phyloP scores from a whole-genome alignment of 805 yeast genomes.

The Candida anglica region DNA sequence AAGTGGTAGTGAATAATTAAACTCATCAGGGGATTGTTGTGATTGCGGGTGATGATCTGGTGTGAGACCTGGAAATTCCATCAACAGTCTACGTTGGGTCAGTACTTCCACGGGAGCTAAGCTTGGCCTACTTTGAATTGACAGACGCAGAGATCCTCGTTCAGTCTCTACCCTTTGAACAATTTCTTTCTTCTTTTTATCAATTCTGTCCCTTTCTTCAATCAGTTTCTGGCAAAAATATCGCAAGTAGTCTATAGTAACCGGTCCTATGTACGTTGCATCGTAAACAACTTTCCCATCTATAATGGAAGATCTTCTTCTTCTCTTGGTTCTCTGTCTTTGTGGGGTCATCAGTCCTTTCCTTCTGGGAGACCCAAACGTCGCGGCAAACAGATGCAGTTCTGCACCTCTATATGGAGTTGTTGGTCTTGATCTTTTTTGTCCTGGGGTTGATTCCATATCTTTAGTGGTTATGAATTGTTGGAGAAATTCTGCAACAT shows the following conservation, averaged over 20 bases:
- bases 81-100: neutral
- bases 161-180: neutral
- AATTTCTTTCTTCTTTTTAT: constrained; percentile 3
- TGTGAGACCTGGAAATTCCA: no score
- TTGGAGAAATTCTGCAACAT: no score
- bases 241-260: constrained; percentile 34
- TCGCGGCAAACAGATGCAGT: no score
- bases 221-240: constrained; percentile 29
- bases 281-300: constrained; percentile 23
- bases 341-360: neutral
- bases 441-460: no score
- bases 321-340: constrained; percentile 1
- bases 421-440: no score
- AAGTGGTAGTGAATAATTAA: constrained; percentile 25
- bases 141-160: constrained; percentile 1
- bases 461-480: no score
- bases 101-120: neutral
- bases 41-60: no score
- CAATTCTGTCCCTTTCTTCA: constrained; percentile 9
- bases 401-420: no score
- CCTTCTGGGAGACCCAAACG: no score
- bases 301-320: constrained; percentile 26
- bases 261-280: constrained; percentile 29
- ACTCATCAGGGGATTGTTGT: constrained; percentile 15
- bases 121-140: neutral